phyloP scores from a whole-genome alignment of 1,284 basidiomycete species.

The Naganishia liquefaciens region DNA sequence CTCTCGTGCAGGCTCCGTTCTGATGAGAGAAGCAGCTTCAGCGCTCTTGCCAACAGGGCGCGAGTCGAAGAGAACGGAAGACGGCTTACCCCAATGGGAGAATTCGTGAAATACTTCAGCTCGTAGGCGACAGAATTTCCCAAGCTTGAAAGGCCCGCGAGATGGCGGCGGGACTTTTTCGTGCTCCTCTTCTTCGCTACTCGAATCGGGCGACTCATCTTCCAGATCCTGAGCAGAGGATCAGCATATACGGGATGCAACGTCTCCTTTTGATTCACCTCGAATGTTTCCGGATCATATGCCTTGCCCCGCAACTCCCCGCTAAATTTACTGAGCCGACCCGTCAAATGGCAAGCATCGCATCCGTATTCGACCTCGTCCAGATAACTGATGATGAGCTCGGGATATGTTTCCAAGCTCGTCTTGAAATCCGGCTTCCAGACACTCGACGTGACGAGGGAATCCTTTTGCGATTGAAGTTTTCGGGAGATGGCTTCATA shows the following conservation, averaged over 20 bases:
- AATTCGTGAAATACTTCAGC: conserved; percentile 71
- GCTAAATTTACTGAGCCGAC: conserved; percentile 53
- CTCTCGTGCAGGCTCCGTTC: conserved; percentile 35
- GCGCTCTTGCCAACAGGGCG: conserved; percentile 27
- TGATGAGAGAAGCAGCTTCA: conserved; percentile 24
- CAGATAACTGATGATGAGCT: conserved; percentile 60
- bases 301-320: conserved; percentile 42
- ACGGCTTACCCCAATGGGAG: conserved; percentile 72
- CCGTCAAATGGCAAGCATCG: conserved; percentile 74
- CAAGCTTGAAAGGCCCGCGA: conserved; percentile 32
- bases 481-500: conserved; percentile 34
- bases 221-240: conserved; percentile 45
- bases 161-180: conserved; percentile 8
- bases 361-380: conserved; percentile 65
- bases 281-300: conserved; percentile 48
- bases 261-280: conserved; percentile 33
- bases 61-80: neutral
- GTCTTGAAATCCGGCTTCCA: conserved; percentile 72
- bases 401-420: conserved; percentile 66
- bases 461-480: conserved; percentile 30
- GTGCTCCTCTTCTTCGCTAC: conserved; percentile 36
- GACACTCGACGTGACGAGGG: conserved; percentile 43
- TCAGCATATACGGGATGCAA: neutral
- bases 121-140: conserved; percentile 71
- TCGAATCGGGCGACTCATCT: conserved; percentile 40